Percentiles rank a stretch among this genome's conserved stretches.
Evolutionary conservation across 2,329 filamentous ascomycete species (phyloP).

Genomic region (Hymenoscyphus linearis): DNA sequence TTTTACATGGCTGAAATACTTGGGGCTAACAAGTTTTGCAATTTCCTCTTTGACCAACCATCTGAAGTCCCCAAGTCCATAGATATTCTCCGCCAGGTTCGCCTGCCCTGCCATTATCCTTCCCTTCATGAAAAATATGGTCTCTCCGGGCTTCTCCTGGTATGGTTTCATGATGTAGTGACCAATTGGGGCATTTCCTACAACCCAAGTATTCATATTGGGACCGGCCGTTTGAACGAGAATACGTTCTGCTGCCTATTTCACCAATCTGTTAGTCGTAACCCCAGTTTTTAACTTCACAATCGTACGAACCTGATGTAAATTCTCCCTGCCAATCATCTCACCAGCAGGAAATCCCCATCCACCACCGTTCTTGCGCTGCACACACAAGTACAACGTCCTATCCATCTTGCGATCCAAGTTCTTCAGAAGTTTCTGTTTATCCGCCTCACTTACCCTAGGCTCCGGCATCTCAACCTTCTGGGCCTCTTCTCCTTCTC

Average conservation of each 20-base stretch:
- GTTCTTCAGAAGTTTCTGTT: constrained; percentile 66
- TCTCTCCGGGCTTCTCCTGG: constrained; percentile 36
- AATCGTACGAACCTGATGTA: constrained; percentile 67
- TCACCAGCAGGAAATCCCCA: constrained; percentile 81
- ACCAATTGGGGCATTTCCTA: constrained; percentile 84
- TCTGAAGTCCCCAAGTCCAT: constrained; percentile 76
- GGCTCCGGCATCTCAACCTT: constrained; percentile 62
- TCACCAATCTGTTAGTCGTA: constrained; percentile 9
- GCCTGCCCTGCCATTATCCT: constrained; percentile 97
- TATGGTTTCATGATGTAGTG: constrained; percentile 58
- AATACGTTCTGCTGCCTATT: constrained; percentile 74
- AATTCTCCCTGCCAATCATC: constrained; percentile 64
- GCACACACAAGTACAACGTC: constrained; percentile 85
- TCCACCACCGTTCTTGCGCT: constrained; percentile 55
- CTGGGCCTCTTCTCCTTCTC: constrained; percentile 42
- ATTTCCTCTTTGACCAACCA: constrained; percentile 93
- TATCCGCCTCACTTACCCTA: constrained; percentile 73
- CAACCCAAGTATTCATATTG: constrained; percentile 99
- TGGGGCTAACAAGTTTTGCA: constrained; percentile 53
- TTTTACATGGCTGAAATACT: constrained; percentile 70
- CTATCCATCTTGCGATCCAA: constrained; percentile 73
- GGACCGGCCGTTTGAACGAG: constrained; percentile 72
- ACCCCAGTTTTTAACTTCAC: background rate
- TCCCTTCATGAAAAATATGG: constrained; percentile 93
- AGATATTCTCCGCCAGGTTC: constrained; percentile 64